Percentiles rank a stretch among this genome's conserved stretches.
These are phyloP conservation scores for Trichoderma parareesei DNA, from an alignment of 495 filamentous ascomycete genomes.

Conservation along the genomic window DNA sequence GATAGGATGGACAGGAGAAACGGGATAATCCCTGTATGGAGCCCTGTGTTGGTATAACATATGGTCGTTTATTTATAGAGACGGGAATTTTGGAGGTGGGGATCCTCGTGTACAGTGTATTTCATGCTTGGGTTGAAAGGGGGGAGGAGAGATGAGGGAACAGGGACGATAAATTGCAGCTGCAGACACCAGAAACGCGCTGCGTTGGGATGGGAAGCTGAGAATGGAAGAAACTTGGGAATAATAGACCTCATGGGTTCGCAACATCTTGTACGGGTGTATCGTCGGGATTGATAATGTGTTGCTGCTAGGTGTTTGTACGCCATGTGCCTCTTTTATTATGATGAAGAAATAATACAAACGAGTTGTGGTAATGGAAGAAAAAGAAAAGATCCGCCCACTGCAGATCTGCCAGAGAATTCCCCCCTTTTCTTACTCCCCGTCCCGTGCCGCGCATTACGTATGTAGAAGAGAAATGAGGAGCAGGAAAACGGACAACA, in stretches of 20 bases:
- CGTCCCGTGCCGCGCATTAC: neutral
- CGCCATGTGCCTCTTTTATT: too few relatives aligned
- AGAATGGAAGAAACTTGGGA: neutral
- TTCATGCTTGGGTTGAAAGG: neutral
- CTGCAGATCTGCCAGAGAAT: neutral
- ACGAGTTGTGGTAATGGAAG: too few relatives aligned
- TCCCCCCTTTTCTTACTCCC: neutral
- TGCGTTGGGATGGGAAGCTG: neutral
- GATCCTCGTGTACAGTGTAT: neutral
- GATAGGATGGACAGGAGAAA: slow-evolving; percentile 13
- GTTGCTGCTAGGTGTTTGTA: too few relatives aligned
- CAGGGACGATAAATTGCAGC: too few relatives aligned
- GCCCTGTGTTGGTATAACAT: neutral
- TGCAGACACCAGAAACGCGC: neutral
- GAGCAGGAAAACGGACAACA: too few relatives aligned
- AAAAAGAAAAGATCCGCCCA: too few relatives aligned
- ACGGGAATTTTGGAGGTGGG: neutral
- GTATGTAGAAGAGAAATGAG: too few relatives aligned
- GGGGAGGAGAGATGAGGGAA: neutral
- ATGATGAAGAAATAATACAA: too few relatives aligned
- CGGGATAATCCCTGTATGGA: slow-evolving; percentile 8
- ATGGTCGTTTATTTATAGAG: slow-evolving; percentile 5
- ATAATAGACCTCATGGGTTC: too few relatives aligned
- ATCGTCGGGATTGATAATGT: too few relatives aligned
- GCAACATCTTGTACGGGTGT: too few relatives aligned